Conservation (phyloP, 345 rosid species). For the Gossypium mustelinum region DNA sequence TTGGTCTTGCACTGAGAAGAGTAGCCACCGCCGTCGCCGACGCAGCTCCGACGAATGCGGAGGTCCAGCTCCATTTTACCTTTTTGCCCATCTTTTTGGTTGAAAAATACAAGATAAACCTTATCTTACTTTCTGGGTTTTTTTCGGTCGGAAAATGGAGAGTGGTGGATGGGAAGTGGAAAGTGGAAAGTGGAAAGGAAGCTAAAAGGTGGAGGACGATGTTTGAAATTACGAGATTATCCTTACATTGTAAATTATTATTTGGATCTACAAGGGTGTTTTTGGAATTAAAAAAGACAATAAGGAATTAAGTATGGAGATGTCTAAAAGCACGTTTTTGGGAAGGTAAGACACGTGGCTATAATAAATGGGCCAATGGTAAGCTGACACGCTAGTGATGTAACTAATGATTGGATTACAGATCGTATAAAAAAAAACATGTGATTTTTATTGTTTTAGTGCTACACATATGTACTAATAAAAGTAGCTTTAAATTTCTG, state of each 20-base stretch:
- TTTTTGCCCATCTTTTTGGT: constrained; percentile 35
- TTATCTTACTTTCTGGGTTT: too few relatives aligned
- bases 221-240: background rate
- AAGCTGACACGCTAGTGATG: too few relatives aligned
- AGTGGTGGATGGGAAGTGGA: background rate
- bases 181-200: background rate
- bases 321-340: background rate
- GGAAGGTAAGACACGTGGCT: background rate
- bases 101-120: background rate
- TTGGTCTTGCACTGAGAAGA: constrained; percentile 50
- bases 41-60: constrained; percentile 69
- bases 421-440: too few relatives aligned
- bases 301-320: background rate
- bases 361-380: background rate
- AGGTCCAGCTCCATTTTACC: constrained; percentile 72
- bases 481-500: too few relatives aligned
- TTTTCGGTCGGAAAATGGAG: background rate
- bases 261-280: background rate
- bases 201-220: background rate
- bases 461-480: too few relatives aligned
- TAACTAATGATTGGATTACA: too few relatives aligned
- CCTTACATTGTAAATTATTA: background rate
- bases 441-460: too few relatives aligned
- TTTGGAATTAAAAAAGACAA: background rate
- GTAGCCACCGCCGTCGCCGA: constrained; percentile 50